phyloP scores from a whole-genome alignment of 1,284 basidiomycete species.

The Moesziomyces antarcticus region DNA sequence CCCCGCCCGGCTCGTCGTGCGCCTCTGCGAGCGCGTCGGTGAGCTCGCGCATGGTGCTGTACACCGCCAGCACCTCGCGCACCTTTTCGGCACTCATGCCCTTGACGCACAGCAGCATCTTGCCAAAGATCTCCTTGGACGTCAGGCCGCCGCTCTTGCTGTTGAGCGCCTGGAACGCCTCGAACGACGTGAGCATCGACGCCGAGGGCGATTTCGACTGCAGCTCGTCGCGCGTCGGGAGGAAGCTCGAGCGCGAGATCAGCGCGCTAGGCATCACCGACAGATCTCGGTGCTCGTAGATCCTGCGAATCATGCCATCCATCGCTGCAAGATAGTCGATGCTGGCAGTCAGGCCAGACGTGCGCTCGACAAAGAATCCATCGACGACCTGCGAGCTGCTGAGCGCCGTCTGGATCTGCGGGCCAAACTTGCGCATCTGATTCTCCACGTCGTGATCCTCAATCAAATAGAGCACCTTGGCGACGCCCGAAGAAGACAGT shows the following conservation, averaged over 20 bases:
- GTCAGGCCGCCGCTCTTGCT: slow-evolving; percentile 70
- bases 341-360: slow-evolving; percentile 70
- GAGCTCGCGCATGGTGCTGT: slow-evolving; percentile 70
- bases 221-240: slow-evolving; percentile 68
- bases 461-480: slow-evolving; percentile 72
- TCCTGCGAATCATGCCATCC: slow-evolving; percentile 69
- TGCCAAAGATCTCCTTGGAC: slow-evolving; percentile 70
- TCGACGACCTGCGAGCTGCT: slow-evolving; percentile 73
- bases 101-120: slow-evolving; percentile 72
- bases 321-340: slow-evolving; percentile 71
- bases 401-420: slow-evolving; percentile 68
- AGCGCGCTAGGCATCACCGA: slow-evolving; percentile 69
- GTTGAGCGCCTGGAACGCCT: slow-evolving; percentile 71
- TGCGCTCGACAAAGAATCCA: slow-evolving; percentile 73
- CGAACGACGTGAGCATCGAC: slow-evolving; percentile 70
- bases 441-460: slow-evolving; percentile 71
- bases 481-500: slow-evolving; percentile 70
- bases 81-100: slow-evolving; percentile 72
- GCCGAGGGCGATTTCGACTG: slow-evolving; percentile 60
- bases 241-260: slow-evolving; percentile 68
- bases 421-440: slow-evolving; percentile 59
- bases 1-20: slow-evolving; percentile 16
- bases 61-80: slow-evolving; percentile 69
- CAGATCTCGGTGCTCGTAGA: slow-evolving; percentile 67
- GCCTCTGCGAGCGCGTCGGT: slow-evolving; percentile 68